Percentiles rank a stretch among this genome's conserved stretches.
Evolutionary conservation across 805 yeast genomes (phyloP).

Genomic region (Lachancea meyersii): DNA sequence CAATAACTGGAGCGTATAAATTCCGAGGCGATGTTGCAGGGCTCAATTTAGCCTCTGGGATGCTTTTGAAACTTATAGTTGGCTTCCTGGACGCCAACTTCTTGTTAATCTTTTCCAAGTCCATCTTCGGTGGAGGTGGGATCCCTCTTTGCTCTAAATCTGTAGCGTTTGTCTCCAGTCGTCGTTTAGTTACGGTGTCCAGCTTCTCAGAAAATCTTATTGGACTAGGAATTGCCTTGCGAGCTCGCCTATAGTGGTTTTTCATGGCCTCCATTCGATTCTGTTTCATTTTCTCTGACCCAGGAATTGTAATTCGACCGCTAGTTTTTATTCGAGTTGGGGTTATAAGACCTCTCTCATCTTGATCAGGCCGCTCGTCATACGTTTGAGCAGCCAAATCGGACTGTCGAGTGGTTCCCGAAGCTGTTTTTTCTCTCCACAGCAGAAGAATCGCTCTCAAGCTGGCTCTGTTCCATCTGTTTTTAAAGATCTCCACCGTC

Average conservation of each 20-base stretch:
- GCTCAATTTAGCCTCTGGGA: slow-evolving; percentile 17
- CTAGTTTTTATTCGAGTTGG: slow-evolving; percentile 21
- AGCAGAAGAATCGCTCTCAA: slow-evolving; percentile 33
- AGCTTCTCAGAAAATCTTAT: slow-evolving; percentile 23
- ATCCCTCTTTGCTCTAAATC: not conserved
- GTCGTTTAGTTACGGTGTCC: slow-evolving; percentile 13
- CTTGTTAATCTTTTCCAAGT: slow-evolving; percentile 18
- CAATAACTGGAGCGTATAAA: slow-evolving; percentile 1
- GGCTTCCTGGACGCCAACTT: slow-evolving; percentile 16
- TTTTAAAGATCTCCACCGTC: slow-evolving; percentile 28
- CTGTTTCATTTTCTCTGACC: slow-evolving; percentile 34
- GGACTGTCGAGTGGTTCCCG: not conserved
- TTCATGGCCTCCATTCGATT: slow-evolving; percentile 35
- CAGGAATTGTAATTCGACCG: slow-evolving; percentile 29
- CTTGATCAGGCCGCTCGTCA: slow-evolving; percentile 8
- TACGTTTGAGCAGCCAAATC: not conserved
- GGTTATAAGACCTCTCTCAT: slow-evolving; percentile 15
- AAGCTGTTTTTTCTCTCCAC: slow-evolving; percentile 29
- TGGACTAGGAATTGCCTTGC: slow-evolving; percentile 37
- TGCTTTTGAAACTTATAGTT: slow-evolving; percentile 18
- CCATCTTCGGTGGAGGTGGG: slow-evolving; percentile 18
- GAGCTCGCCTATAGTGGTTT: slow-evolving; percentile 32
- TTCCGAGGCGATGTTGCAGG: slow-evolving; percentile 13
- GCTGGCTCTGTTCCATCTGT: slow-evolving; percentile 38
- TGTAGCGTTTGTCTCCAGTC: slow-evolving; percentile 2